Conservation (phyloP, 768 basidiomycete species). For the Russula lepida region DNA sequence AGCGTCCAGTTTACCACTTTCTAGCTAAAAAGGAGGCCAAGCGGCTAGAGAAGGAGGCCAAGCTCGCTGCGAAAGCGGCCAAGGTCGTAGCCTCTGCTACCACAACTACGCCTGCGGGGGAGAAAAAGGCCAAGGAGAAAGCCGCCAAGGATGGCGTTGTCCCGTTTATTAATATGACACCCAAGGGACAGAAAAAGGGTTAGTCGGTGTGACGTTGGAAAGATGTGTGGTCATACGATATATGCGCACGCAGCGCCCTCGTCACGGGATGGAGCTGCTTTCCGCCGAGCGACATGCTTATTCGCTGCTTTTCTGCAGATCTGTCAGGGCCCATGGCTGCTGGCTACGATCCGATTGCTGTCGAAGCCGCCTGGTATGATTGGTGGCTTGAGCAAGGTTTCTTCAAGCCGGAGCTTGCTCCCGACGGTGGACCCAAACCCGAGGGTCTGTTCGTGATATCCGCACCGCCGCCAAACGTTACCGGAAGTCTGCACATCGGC, state of each 20-base stretch:
- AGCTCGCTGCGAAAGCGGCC: constrained; percentile 56
- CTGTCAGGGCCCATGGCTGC: constrained; percentile 77
- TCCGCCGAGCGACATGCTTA: background rate
- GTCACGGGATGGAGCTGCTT: background rate
- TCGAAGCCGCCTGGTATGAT: constrained; percentile 95
- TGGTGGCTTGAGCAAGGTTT: constrained; percentile 93
- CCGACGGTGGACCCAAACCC: constrained; percentile 48
- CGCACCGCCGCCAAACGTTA: constrained; percentile 93
- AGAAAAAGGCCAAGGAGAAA: constrained; percentile 76
- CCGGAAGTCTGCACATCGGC: constrained; percentile 90
- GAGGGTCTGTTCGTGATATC: constrained; percentile 56
- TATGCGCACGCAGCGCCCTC: background rate
- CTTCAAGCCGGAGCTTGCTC: constrained; percentile 66
- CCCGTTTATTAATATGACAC: constrained; percentile 83
- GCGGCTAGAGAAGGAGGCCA: constrained; percentile 69
- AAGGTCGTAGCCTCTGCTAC: constrained; percentile 34
- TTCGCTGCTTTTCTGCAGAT: constrained; percentile 39
- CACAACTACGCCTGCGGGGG: constrained; percentile 33
- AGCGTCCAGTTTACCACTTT: background rate
- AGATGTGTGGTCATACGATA: background rate
- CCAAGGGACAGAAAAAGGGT: constrained; percentile 94
- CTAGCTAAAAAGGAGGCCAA: constrained; percentile 86
- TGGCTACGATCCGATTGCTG: constrained; percentile 93
- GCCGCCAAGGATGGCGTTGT: constrained; percentile 60
- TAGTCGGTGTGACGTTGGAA: constrained; percentile 12